Evolutionary conservation across 768 basidiomycete species (phyloP).

Genomic region (Kwoniella botswanensis): DNA sequence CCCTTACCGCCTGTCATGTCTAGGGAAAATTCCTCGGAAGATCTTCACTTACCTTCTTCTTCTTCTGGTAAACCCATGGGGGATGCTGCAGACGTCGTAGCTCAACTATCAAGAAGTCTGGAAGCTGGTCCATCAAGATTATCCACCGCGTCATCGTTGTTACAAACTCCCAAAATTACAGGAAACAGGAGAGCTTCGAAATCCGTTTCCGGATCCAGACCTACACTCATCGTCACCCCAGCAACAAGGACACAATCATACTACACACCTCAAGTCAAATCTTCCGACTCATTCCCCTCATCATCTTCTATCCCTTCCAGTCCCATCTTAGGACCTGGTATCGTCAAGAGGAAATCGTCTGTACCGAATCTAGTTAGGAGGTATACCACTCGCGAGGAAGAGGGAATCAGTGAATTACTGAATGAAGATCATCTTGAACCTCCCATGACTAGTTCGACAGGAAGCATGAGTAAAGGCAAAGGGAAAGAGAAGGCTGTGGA

Average conservation of each 20-base stretch:
- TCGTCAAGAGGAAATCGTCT: constrained; percentile 39
- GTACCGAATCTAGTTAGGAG: constrained; percentile 30
- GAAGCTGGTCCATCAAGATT: constrained; percentile 28
- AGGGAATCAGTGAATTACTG: constrained; percentile 5
- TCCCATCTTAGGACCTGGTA: constrained; percentile 5
- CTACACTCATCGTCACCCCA: constrained; percentile 9
- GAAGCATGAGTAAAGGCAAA: constrained; percentile 9
- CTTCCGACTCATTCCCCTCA: constrained; percentile 11
- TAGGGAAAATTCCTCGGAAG: constrained; percentile 47
- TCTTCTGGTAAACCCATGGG: constrained; percentile 8
- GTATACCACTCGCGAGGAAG: constrained; percentile 17
- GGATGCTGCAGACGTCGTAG: constrained; percentile 18
- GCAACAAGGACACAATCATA: constrained; percentile 26
- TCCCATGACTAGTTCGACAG: neutral
- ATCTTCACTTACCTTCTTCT: constrained; percentile 3
- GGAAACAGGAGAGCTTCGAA: constrained; percentile 33
- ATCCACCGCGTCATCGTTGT: neutral
- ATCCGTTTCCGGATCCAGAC: constrained; percentile 36
- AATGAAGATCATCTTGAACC: constrained; percentile 10
- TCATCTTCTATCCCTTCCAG: constrained; percentile 1
- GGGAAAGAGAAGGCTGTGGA: constrained; percentile 24
- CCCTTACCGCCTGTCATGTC: constrained; percentile 48
- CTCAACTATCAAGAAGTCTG: constrained; percentile 16
- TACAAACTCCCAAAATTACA: neutral
- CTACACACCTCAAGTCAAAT: constrained; percentile 24